phyloP scores from a whole-genome alignment of 257 asterid species.

The Ilex asprella region DNA sequence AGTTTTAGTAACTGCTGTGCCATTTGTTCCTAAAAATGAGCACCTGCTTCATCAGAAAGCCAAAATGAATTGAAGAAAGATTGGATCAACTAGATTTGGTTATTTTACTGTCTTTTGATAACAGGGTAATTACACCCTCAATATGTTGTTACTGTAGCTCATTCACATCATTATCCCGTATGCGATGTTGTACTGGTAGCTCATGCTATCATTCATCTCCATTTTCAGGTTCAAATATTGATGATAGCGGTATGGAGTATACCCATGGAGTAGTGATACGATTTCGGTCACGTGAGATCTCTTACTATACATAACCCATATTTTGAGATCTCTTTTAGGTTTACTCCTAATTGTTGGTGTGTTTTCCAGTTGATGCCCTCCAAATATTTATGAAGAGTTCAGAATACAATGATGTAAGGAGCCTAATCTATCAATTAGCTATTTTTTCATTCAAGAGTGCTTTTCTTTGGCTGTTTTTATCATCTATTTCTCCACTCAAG shows the following conservation, averaged over 20 bases:
- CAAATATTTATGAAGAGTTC: slow-evolving; percentile 61
- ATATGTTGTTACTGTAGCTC: no score
- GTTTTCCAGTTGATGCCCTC: slow-evolving; percentile 54
- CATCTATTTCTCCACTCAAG: neutral
- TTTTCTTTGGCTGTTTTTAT: slow-evolving; percentile 7
- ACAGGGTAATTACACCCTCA: no score
- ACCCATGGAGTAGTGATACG: slow-evolving; percentile 63
- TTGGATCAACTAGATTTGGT: neutral
- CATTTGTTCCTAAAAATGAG: neutral
- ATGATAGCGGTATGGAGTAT: slow-evolving; percentile 34
- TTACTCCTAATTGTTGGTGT: slow-evolving; percentile 16
- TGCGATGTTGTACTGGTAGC: neutral
- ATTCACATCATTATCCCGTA: no score
- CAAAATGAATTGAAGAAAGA: slow-evolving; percentile 9
- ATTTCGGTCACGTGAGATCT: slow-evolving; percentile 63
- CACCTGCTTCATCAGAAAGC: neutral
- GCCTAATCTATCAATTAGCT: slow-evolving; percentile 13
- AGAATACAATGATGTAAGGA: slow-evolving; percentile 54
- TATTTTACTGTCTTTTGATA: neutral
- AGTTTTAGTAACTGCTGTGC: neutral
- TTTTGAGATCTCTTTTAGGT: neutral
- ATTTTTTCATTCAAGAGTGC: neutral
- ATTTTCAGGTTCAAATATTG: slow-evolving; percentile 44
- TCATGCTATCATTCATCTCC: slow-evolving; percentile 7
- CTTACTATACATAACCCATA: neutral